These are phyloP conservation scores for Lolium multiflorum DNA, from an alignment of 176 grass and related monocot genomes.

Conservation along the genomic window DNA sequence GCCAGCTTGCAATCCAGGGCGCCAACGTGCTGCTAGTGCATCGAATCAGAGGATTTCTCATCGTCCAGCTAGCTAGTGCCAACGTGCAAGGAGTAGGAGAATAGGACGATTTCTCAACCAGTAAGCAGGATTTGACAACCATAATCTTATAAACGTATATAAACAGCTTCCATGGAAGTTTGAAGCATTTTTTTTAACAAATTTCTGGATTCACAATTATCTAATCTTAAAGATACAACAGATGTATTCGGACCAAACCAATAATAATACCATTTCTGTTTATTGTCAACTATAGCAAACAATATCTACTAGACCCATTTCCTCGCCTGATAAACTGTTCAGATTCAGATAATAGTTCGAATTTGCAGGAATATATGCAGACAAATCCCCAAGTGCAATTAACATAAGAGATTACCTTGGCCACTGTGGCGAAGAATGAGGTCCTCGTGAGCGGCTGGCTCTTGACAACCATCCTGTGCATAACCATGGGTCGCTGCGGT, in stretches of 20 bases:
- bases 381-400: not conserved
- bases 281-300: not conserved
- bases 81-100: not conserved
- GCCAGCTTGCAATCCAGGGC: not conserved
- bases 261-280: not conserved
- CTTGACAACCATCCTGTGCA: conserved; percentile 68
- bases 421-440: conserved; percentile 38
- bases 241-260: not conserved
- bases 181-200: conserved; percentile 10
- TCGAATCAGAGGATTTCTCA: not conserved
- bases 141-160: not conserved
- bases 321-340: not conserved
- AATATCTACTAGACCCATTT: not conserved
- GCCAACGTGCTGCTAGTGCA: not conserved
- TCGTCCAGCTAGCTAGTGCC: no score
- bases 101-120: not conserved
- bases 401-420: conserved; percentile 62
- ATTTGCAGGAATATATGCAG: no score
- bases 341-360: not conserved
- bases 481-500: conserved; percentile 29
- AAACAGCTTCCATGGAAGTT: not conserved
- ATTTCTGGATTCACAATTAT: not conserved
- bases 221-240: not conserved
- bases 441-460: conserved; percentile 43
- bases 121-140: not conserved